These are phyloP conservation scores for Kitagawia praeruptora DNA, from an alignment of 129 eudicot species.

Conservation along the genomic window DNA sequence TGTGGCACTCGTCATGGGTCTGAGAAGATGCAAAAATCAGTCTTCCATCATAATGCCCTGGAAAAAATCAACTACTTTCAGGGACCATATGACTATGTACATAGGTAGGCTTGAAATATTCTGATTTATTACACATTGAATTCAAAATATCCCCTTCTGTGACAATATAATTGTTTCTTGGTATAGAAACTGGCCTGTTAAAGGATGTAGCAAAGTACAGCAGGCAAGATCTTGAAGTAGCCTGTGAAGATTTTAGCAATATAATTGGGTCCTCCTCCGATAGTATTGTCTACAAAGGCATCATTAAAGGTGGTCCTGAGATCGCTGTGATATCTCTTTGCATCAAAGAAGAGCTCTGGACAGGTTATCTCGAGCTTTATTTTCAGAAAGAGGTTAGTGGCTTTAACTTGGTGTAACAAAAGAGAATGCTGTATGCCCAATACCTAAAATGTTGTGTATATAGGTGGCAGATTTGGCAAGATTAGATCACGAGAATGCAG, in stretches of 20 bases:
- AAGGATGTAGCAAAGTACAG: constrained; percentile 57
- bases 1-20: constrained; percentile 31
- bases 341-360: constrained; percentile 72
- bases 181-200: constrained; percentile 58
- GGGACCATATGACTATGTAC: constrained; percentile 40
- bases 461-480: constrained; percentile 90
- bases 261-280: constrained; percentile 83
- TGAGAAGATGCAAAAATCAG: constrained; percentile 43
- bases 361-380: constrained; percentile 72
- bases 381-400: constrained; percentile 68
- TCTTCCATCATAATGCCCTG: constrained; percentile 49
- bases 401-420: not conserved
- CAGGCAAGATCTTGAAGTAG: constrained; percentile 79
- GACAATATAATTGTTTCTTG: not conserved
- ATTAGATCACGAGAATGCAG: constrained; percentile 67
- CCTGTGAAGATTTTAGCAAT: constrained; percentile 99
- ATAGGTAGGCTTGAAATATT: constrained; percentile 33
- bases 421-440: not conserved
- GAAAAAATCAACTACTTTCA: constrained; percentile 55
- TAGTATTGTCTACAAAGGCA: constrained; percentile 81
- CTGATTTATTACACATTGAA: not conserved
- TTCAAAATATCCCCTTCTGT: not conserved
- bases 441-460: constrained; percentile 2
- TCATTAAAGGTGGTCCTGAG: constrained; percentile 79
- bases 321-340: constrained; percentile 82